Conservation (phyloP, 2,329 filamentous ascomycete species). For the Xylaria hypoxylon region DNA sequence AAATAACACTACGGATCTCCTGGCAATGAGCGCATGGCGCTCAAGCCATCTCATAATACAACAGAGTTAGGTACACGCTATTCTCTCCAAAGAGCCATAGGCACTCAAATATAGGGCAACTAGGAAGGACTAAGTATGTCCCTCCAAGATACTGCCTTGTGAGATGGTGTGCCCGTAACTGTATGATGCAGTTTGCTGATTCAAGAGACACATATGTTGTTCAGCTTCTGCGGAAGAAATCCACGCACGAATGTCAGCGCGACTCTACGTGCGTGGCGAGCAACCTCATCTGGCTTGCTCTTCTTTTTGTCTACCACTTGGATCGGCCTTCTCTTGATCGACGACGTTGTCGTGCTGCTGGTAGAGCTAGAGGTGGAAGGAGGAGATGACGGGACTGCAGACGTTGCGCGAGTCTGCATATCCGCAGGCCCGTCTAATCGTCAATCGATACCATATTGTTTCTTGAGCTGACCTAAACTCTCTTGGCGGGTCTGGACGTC, state of each 20-base stretch:
- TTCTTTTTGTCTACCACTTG: conserved; percentile 47
- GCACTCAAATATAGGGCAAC: conserved; percentile 19
- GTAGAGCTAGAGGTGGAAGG: conserved; percentile 47
- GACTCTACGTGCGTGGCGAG: conserved; percentile 48
- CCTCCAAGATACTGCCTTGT: conserved; percentile 34
- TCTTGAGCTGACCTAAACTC: conserved; percentile 97
- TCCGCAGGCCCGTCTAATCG: conserved; percentile 78
- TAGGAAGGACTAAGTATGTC: conserved; percentile 32
- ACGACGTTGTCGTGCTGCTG: conserved; percentile 43
- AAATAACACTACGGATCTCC: conserved; percentile 36
- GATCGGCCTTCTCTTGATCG: conserved; percentile 46
- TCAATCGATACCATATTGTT: conserved; percentile 99
- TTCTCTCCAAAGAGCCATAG: conserved; percentile 21
- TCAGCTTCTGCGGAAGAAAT: conserved; percentile 50
- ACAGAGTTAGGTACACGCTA: conserved; percentile 33
- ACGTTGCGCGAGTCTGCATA: conserved; percentile 60
- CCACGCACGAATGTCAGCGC: conserved; percentile 50
- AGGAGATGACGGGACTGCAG: conserved; percentile 72
- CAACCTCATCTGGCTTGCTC: conserved; percentile 48
- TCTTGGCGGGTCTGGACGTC: conserved; percentile 94
- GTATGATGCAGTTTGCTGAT: conserved; percentile 36
- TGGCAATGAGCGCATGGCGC: conserved; percentile 24
- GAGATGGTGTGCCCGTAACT: conserved; percentile 29
- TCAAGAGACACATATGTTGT: conserved; percentile 52
- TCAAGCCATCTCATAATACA: conserved; percentile 36